Base-by-base conservation (phyloP, 1,139 yeast genomes). In the Magnusiomyces tetraspermus region DNA sequence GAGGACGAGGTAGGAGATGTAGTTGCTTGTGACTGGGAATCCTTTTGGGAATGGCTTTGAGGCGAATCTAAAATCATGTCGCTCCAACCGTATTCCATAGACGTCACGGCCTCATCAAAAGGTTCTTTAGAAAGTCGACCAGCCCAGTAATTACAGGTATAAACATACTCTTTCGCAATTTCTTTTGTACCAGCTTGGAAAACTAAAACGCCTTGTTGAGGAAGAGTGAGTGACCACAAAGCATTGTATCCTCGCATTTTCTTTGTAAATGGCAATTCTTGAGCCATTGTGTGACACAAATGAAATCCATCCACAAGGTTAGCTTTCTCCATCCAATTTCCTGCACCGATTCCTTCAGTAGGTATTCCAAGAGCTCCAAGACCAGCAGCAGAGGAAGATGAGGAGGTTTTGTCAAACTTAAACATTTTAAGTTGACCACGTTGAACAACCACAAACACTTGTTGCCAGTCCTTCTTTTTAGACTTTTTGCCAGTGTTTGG, bases 71-170 rank as follows among this genome's bases (percentile, higher is more conserved):
- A 23, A 15, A 43, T 26, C 2, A 23, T 19, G 22, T 36, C 49
- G 42, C 63, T 78, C 95, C 95, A 87, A 1, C 96, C 96, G 63
- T 80, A 86, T 61, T 87, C 94, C 58, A 82, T 78, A 45, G 86
- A 84, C 2, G 88, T 79, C 19, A 85, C 78, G 53, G 85, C 67
- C 52, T 76, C 80, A 36, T 73, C 71, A 30, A 75, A 68, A 1
- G 95, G 95, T 41, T 85, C 82, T 21, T 89, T 84, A 3, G 95
- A 83, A 40, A 85, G 77, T 60, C 90, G 76, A 1, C 90, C 85
- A 3, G 94, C 86, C 96, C 96, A 87, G 66, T 85, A 87, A 67
- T 87, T 87, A 68, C 92, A 82, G 3, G 92, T 80, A 60, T 82
- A 78, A 30, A 85, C 79, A 66, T 80, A 86, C 62, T 80, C 85